Evolutionary conservation across 371 early-diverging fungal genomes (phyloP).

Genomic region (Choanephora cucurbitarum): DNA sequence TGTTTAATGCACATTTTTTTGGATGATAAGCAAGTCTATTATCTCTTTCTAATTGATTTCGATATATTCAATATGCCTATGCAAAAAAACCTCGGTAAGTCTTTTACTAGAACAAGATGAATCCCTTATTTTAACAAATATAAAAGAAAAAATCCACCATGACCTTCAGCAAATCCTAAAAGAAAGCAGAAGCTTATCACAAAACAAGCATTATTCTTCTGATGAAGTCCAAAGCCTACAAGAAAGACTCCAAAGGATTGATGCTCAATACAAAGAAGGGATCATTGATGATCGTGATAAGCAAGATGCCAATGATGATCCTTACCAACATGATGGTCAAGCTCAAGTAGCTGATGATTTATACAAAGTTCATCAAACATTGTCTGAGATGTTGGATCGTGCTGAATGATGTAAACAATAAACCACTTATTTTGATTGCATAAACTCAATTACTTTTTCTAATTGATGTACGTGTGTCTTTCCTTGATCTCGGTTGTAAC

Average conservation of each 20-base stretch:
- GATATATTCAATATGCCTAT: slow-evolving; percentile 14
- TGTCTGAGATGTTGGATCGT: slow-evolving; percentile 27
- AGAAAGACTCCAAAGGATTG: slow-evolving; percentile 26
- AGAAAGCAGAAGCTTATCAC: slow-evolving; percentile 15
- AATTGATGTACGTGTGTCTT: too few species aligned
- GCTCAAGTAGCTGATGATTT: slow-evolving; percentile 33
- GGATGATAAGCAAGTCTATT: neutral
- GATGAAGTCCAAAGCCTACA: slow-evolving; percentile 23
- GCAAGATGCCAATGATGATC: slow-evolving; percentile 20
- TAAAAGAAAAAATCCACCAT: slow-evolving; percentile 21
- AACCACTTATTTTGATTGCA: slow-evolving; percentile 7
- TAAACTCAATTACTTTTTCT: too few species aligned
- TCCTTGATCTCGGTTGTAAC: too few species aligned
- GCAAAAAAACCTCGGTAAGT: slow-evolving; percentile 18
- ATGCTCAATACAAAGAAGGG: slow-evolving; percentile 32
- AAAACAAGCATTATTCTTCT: slow-evolving; percentile 11
- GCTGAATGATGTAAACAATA: slow-evolving; percentile 5
- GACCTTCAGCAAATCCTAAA: slow-evolving; percentile 17
- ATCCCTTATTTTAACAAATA: too few species aligned
- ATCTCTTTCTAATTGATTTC: neutral
- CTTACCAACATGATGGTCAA: slow-evolving; percentile 33
- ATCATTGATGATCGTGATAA: slow-evolving; percentile 22
- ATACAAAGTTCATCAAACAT: slow-evolving; percentile 24
- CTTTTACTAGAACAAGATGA: neutral
- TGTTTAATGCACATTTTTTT: slow-evolving; percentile 3